phyloP scores from a whole-genome alignment of 192 early-diverging fungal species.

The Entophlyctis luteolus region DNA sequence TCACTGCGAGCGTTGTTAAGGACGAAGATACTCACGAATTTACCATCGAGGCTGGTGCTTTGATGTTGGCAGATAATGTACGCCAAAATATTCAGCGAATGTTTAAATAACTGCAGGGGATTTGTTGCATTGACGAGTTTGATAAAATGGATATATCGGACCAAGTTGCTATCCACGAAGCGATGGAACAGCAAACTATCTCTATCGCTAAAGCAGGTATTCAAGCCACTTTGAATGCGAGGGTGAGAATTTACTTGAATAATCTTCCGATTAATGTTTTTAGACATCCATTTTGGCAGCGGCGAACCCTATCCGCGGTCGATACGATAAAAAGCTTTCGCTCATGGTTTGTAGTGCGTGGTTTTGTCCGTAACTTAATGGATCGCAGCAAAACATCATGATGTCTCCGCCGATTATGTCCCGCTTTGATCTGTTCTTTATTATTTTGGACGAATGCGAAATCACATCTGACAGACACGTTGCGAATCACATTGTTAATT shows the following conservation, averaged over 20 bases:
- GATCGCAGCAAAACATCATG: slow-evolving; percentile 81
- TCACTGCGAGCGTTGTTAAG: slow-evolving; percentile 91
- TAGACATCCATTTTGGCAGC: slow-evolving; percentile 89
- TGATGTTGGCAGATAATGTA: slow-evolving; percentile 96
- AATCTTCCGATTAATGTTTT: slow-evolving; percentile 54
- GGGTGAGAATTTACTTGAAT: slow-evolving; percentile 11
- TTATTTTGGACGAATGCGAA: slow-evolving; percentile 91
- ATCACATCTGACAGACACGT: slow-evolving; percentile 83
- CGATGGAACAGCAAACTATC: slow-evolving; percentile 98
- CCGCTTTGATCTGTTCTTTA: slow-evolving; percentile 97
- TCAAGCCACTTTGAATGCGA: slow-evolving; percentile 23
- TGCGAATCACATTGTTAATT: slow-evolving; percentile 85
- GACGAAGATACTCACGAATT: slow-evolving; percentile 98
- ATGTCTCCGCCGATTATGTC: slow-evolving; percentile 99
- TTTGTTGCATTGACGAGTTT: slow-evolving; percentile 98
- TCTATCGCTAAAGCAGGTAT: slow-evolving; percentile 25
- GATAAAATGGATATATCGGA: slow-evolving; percentile 97
- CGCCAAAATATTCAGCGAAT: slow-evolving; percentile 2
- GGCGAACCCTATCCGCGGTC: slow-evolving; percentile 90
- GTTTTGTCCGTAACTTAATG: neutral
- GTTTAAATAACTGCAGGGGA: slow-evolving; percentile 57
- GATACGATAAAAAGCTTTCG: slow-evolving; percentile 93
- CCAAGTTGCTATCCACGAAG: slow-evolving; percentile 99
- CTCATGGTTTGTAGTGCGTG: slow-evolving; percentile 53
- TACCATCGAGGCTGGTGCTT: slow-evolving; percentile 93